Conservation (phyloP, 2,329 filamentous ascomycete species). For the Pezicula radicicola region DNA sequence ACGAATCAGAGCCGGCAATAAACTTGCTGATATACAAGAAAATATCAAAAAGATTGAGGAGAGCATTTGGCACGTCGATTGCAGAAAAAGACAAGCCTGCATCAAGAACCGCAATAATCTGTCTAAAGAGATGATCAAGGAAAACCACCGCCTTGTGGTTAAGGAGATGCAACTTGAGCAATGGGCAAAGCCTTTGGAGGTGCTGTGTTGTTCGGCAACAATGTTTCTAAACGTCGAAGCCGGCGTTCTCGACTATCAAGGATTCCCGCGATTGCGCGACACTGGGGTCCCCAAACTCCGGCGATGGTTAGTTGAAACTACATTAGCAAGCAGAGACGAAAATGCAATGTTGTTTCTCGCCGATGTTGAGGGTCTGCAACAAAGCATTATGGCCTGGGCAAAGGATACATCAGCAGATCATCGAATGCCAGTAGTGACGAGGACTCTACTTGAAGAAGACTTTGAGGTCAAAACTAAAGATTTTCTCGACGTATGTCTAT, state of each 20-base stretch:
- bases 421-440: constrained; percentile 4
- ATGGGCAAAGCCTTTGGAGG: background rate
- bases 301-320: constrained; percentile 11
- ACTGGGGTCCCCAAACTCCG: constrained; percentile 10
- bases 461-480: too few species aligned
- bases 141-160: too few species aligned
- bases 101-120: too few species aligned
- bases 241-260: background rate
- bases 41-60: too few species aligned
- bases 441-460: constrained; percentile 1
- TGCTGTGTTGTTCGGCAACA: constrained; percentile 14
- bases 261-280: constrained; percentile 8
- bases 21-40: too few species aligned
- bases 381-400: background rate
- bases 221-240: too few species aligned
- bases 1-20: too few species aligned
- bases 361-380: constrained; percentile 11
- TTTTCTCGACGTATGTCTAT: too few species aligned
- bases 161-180: background rate
- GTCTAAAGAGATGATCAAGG: too few species aligned
- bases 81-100: too few species aligned
- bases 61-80: too few species aligned
- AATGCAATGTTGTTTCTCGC: constrained; percentile 10
- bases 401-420: constrained; percentile 2
- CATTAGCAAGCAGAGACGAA: constrained; percentile 5